Evolutionary conservation across 345 rosid species (phyloP).

Genomic region (Salix udensis): DNA sequence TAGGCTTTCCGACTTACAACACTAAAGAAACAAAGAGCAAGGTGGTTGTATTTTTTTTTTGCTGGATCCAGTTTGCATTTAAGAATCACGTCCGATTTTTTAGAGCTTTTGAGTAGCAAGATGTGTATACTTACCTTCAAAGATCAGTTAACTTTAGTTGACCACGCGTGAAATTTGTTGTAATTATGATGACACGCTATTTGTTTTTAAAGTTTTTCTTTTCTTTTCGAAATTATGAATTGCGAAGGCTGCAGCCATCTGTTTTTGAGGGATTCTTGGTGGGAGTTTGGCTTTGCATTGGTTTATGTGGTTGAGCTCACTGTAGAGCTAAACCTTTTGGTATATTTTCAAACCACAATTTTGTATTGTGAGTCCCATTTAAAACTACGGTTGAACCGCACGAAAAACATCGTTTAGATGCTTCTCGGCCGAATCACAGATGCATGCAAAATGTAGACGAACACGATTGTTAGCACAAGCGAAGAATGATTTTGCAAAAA

Average conservation of each 20-base stretch:
- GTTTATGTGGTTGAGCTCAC: fast-evolving
- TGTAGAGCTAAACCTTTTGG: fast-evolving
- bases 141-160: neutral
- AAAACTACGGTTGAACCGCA: too few relatives aligned
- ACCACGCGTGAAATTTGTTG: neutral
- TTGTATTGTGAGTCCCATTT: too few relatives aligned
- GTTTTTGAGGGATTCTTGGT: too few relatives aligned
- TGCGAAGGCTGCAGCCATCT: neutral
- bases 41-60: neutral
- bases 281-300: too few relatives aligned
- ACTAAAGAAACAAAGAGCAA: neutral
- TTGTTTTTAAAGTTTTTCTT: too few relatives aligned
- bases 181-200: neutral
- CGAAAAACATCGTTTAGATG: too few relatives aligned
- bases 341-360: too few relatives aligned
- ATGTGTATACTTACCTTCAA: neutral
- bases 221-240: neutral
- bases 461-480: too few relatives aligned
- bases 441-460: too few relatives aligned
- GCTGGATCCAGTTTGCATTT: neutral
- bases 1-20: constrained; percentile 1
- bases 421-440: too few relatives aligned
- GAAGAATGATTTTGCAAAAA: too few relatives aligned
- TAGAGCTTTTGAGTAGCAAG: neutral
- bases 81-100: neutral